Percentiles rank a stretch among this genome's conserved stretches.
Conservation (phyloP, 306 rosid species). For the Mimosa bimucronata region DNA sequence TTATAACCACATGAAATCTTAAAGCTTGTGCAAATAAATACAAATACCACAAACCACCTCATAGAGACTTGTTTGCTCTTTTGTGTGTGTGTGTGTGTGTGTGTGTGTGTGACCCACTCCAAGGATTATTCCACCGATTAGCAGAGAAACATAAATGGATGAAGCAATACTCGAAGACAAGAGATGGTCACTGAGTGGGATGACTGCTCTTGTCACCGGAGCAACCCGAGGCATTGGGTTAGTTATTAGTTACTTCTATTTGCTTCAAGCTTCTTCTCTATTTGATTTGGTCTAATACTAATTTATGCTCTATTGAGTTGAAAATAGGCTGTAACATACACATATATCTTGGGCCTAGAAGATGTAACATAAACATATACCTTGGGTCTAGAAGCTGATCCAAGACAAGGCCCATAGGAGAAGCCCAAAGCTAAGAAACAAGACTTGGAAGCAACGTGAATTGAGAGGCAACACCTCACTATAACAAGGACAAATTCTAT, state of each 20-base stretch:
- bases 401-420: too few relatives aligned
- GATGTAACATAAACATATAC: too few relatives aligned
- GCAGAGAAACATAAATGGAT: not conserved
- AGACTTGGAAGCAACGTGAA: too few relatives aligned
- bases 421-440: too few relatives aligned
- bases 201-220: conserved; percentile 48
- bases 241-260: not conserved
- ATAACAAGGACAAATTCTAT: too few relatives aligned
- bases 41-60: not conserved
- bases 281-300: not conserved
- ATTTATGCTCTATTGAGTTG: not conserved
- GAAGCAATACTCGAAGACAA: conserved; percentile 24
- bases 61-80: not conserved
- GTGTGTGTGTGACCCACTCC: not conserved
- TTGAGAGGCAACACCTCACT: too few relatives aligned
- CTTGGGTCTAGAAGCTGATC: too few relatives aligned
- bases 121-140: not conserved
- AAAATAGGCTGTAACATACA: too few relatives aligned
- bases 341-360: too few relatives aligned
- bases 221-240: conserved; percentile 49
- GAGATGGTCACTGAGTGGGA: conserved; percentile 46
- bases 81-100: too few relatives aligned
- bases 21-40: not conserved
- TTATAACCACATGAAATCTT: not conserved
- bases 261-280: not conserved